Conservation (phyloP, 1,284 basidiomycete genomes). For the Rhodotorula sp. region DNA sequence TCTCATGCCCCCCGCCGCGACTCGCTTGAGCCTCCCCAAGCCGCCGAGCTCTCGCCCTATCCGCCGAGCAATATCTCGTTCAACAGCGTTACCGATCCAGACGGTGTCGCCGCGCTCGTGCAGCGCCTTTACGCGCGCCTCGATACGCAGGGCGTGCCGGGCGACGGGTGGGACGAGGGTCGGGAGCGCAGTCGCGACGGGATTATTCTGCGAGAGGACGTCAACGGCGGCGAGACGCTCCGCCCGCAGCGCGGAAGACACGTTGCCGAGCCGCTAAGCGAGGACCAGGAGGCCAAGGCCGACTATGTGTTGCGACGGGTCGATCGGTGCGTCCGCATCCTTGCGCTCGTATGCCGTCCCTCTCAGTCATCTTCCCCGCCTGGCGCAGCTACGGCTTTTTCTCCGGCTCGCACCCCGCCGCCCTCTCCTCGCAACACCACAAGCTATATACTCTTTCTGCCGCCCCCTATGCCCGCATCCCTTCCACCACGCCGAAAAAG, state of each 20-base stretch:
- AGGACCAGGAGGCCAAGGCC: constrained; percentile 30
- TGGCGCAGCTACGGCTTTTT: constrained; percentile 46
- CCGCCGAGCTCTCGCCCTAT: constrained; percentile 9
- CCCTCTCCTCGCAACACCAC: constrained; percentile 37
- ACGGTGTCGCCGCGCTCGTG: constrained; percentile 35
- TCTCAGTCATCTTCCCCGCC: background rate
- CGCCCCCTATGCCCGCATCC: constrained; percentile 27
- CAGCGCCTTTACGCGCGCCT: constrained; percentile 65
- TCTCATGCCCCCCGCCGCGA: constrained; percentile 7
- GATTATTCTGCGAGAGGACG: constrained; percentile 56
- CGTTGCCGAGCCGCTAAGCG: background rate
- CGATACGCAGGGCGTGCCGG: constrained; percentile 78
- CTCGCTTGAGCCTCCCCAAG: background rate
- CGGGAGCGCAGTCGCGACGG: constrained; percentile 81
- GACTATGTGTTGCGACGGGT: constrained; percentile 36
- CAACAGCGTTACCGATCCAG: constrained; percentile 20
- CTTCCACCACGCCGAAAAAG: constrained; percentile 9
- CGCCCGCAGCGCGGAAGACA: background rate
- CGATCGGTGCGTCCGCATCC: constrained; percentile 22
- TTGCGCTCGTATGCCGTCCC: accelerated
- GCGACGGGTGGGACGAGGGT: constrained; percentile 88
- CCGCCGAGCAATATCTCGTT: constrained; percentile 16
- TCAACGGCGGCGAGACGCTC: background rate
- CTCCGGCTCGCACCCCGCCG: constrained; percentile 41
- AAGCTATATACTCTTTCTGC: constrained; percentile 37